These are phyloP conservation scores for Volutella citrinella DNA, from an alignment of 2,329 filamentous ascomycete genomes.

Conservation along the genomic window DNA sequence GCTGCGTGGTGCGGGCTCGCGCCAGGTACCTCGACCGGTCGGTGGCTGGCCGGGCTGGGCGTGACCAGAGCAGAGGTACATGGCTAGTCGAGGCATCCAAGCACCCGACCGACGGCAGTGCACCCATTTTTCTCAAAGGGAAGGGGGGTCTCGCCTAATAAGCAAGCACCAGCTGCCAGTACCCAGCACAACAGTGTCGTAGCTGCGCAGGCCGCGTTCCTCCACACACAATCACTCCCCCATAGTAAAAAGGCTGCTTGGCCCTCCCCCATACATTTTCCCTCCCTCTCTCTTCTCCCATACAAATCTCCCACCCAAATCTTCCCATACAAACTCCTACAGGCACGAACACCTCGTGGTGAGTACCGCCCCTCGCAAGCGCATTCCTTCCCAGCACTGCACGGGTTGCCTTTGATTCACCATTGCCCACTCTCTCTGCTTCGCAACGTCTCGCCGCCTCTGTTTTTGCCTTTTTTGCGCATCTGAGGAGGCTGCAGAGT, in stretches of 20 bases:
- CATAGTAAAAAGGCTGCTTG: slow-evolving; percentile 63
- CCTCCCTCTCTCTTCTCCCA: slow-evolving; percentile 57
- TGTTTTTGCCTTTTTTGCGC: slow-evolving; percentile 17
- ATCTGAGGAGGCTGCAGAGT: slow-evolving; percentile 15
- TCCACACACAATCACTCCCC: slow-evolving; percentile 57
- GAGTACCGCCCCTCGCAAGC: slow-evolving; percentile 46
- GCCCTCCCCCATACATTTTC: slow-evolving; percentile 52
- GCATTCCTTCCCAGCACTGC: no score
- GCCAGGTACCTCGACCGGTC: no score
- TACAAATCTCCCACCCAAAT: slow-evolving; percentile 58
- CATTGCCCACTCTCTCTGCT: no score
- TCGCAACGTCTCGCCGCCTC: no score
- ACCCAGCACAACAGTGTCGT: slow-evolving; percentile 26
- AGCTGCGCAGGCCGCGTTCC: slow-evolving; percentile 27
- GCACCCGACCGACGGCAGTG: slow-evolving; percentile 16
- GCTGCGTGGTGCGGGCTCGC: no score
- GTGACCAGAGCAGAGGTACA: no score
- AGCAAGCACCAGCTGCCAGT: slow-evolving; percentile 25
- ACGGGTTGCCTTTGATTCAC: no score
- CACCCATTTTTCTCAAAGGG: slow-evolving; percentile 25
- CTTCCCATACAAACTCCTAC: slow-evolving; percentile 48
- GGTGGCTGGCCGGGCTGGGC: no score
- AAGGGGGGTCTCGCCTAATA: slow-evolving; percentile 22
- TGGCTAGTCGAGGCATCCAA: no score
- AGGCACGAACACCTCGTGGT: slow-evolving; percentile 43